phyloP scores from a whole-genome alignment of 2,329 filamentous ascomycete genomes.

The Calonectria henricotiae region DNA sequence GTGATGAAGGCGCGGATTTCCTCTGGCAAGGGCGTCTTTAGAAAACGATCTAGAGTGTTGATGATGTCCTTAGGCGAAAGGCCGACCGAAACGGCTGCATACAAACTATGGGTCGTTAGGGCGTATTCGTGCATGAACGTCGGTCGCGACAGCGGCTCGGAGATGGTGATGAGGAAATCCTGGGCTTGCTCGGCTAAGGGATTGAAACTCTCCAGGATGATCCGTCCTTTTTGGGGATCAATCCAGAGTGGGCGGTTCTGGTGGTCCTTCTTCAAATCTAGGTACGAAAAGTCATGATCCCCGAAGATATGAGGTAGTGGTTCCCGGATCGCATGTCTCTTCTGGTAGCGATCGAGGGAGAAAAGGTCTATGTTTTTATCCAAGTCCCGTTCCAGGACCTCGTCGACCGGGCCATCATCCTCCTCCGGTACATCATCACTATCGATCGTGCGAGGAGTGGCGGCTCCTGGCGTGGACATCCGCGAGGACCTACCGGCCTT shows the following conservation, averaged over 20 bases:
- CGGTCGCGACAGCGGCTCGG: slow-evolving; percentile 92
- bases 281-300: slow-evolving; percentile 82
- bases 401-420: slow-evolving; percentile 68
- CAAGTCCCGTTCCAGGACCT: slow-evolving; percentile 69
- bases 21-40: slow-evolving; percentile 90
- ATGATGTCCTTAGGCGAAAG: slow-evolving; percentile 92
- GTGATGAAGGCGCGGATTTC: slow-evolving; percentile 84
- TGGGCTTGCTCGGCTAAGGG: slow-evolving; percentile 89
- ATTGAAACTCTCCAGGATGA: slow-evolving; percentile 95
- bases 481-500: slow-evolving; percentile 73
- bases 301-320: slow-evolving; percentile 66
- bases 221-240: slow-evolving; percentile 86
- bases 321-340: slow-evolving; percentile 62
- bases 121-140: slow-evolving; percentile 95
- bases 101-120: slow-evolving; percentile 92
- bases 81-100: slow-evolving; percentile 96
- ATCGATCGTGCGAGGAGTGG: slow-evolving; percentile 73
- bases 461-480: slow-evolving; percentile 74
- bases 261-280: slow-evolving; percentile 90
- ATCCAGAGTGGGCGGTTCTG: slow-evolving; percentile 94
- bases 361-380: slow-evolving; percentile 75
- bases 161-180: slow-evolving; percentile 95
- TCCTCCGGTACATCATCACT: slow-evolving; percentile 67
- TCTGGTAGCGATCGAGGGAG: slow-evolving; percentile 69
- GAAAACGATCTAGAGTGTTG: slow-evolving; percentile 87